Conservation (phyloP, 805 yeast species). For the Yamadazyma phyllophila region DNA sequence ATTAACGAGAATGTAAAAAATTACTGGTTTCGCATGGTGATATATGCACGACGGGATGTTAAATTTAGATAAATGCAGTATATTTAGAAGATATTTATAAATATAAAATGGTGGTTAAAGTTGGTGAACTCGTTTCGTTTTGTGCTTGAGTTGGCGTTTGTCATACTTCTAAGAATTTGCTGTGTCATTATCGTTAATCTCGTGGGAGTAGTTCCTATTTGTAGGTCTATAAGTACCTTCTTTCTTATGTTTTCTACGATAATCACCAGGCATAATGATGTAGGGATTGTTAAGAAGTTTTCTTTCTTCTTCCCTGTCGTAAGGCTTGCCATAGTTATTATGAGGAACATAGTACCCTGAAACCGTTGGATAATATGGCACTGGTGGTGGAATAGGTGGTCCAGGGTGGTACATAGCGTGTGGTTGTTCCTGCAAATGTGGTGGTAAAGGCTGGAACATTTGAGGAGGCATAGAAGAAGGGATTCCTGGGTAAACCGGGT, state of each 20-base stretch:
- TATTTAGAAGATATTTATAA: too few species aligned
- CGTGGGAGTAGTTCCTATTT: not conserved
- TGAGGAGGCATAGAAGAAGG: too few species aligned
- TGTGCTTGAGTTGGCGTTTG: too few species aligned
- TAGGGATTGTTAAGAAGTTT: slow-evolving; percentile 27
- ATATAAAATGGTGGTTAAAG: too few species aligned
- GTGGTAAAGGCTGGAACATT: too few species aligned
- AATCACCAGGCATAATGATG: slow-evolving; percentile 25
- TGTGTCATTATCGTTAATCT: not conserved
- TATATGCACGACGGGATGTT: too few species aligned
- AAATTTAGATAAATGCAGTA: too few species aligned
- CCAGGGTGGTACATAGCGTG: too few species aligned
- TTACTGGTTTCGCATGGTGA: not conserved
- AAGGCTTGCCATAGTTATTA: slow-evolving; percentile 5
- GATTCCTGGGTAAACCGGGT: too few species aligned
- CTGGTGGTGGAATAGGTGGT: not conserved
- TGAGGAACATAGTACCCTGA: not conserved
- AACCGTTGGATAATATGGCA: not conserved
- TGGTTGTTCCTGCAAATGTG: too few species aligned
- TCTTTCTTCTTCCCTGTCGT: slow-evolving; percentile 27
- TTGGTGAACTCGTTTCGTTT: too few species aligned
- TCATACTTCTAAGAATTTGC: too few species aligned
- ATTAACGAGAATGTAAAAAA: not conserved
- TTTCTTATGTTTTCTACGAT: slow-evolving; percentile 6
- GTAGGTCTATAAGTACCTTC: not conserved